These are phyloP conservation scores for Mortierella alpina DNA, from an alignment of 192 early-diverging fungal genomes.

Conservation along the genomic window DNA sequence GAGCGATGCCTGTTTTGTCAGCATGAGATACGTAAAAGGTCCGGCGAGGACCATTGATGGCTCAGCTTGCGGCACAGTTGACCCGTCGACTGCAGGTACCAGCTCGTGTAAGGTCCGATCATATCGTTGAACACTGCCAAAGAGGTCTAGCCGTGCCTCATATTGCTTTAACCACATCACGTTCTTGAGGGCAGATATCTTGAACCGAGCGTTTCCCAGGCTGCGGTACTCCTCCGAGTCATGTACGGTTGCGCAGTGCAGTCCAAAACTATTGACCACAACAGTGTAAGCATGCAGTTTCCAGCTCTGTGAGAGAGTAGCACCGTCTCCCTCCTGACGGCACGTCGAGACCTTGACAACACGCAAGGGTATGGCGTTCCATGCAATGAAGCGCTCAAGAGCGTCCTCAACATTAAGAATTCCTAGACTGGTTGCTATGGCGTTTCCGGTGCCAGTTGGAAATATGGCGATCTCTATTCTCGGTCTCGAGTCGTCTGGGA, in stretches of 20 bases:
- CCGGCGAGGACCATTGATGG: constrained; percentile 11
- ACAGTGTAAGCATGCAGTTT: constrained; percentile 27
- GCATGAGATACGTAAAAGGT: constrained; percentile 60
- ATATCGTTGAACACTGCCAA: constrained; percentile 38
- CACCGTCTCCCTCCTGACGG: background rate
- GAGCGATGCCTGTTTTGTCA: constrained; percentile 55
- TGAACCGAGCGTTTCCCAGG: constrained; percentile 60
- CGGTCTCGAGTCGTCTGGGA: background rate
- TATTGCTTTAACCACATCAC: constrained; percentile 53
- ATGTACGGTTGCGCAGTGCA: constrained; percentile 60
- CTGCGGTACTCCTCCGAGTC: constrained; percentile 50
- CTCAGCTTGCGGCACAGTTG: background rate
- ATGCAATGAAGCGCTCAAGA: constrained; percentile 38
- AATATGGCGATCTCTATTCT: constrained; percentile 48
- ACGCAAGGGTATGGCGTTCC: constrained; percentile 27
- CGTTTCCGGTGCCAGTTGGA: constrained; percentile 62
- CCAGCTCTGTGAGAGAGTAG: constrained; percentile 24
- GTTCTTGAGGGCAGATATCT: constrained; percentile 48
- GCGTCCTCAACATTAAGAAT: constrained; percentile 48
- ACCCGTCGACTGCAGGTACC: background rate
- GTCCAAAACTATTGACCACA: constrained; percentile 64
- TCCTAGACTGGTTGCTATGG: constrained; percentile 56
- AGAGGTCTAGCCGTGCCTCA: constrained; percentile 40
- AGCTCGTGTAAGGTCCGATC: constrained; percentile 15
- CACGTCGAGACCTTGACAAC: constrained; percentile 51